Percentiles rank a stretch among this genome's conserved stretches.
These are phyloP conservation scores for Podila epigama DNA, from an alignment of 192 early-diverging fungal genomes.

Conservation along the genomic window DNA sequence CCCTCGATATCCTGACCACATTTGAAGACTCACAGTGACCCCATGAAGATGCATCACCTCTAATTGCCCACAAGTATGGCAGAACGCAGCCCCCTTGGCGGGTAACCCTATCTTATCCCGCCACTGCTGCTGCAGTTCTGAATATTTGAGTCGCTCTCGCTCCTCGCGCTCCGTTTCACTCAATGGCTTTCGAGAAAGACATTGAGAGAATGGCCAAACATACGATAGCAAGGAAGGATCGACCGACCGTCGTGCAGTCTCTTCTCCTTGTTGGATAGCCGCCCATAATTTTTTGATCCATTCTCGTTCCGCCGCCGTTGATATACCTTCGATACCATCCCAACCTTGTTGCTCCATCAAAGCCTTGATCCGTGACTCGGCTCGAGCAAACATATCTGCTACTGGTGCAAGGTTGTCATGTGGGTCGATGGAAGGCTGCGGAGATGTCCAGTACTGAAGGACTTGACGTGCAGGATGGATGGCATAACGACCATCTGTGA, in stretches of 20 bases:
- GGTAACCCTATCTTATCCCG: conserved; percentile 26
- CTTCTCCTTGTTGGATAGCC: conserved; percentile 29
- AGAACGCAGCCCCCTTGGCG: conserved; percentile 13
- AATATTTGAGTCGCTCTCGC: conserved; percentile 13
- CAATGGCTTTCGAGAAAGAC: background rate
- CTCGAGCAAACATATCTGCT: conserved; percentile 8
- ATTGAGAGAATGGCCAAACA: background rate
- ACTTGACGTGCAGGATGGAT: conserved; percentile 9
- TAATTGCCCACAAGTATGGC: conserved; percentile 28
- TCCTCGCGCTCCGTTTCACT: conserved; percentile 16
- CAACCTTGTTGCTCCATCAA: conserved; percentile 20
- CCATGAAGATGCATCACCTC: conserved; percentile 49
- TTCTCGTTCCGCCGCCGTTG: conserved; percentile 14
- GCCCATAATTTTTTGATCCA: conserved; percentile 25
- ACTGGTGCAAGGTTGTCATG: conserved; percentile 21
- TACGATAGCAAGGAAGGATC: background rate
- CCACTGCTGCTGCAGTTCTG: conserved; percentile 27
- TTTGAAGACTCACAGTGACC: conserved; percentile 9
- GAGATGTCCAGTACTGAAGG: conserved; percentile 27
- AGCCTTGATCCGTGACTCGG: conserved; percentile 8
- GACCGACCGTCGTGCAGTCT: conserved; percentile 3
- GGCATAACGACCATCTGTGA: conserved; percentile 20
- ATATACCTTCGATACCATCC: conserved; percentile 28
- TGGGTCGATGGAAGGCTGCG: conserved; percentile 11
- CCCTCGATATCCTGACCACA: conserved; percentile 41